Percentiles rank a stretch among this genome's conserved stretches.
These are phyloP conservation scores for Salix udensis DNA, from an alignment of 345 rosid species.

Conservation along the genomic window DNA sequence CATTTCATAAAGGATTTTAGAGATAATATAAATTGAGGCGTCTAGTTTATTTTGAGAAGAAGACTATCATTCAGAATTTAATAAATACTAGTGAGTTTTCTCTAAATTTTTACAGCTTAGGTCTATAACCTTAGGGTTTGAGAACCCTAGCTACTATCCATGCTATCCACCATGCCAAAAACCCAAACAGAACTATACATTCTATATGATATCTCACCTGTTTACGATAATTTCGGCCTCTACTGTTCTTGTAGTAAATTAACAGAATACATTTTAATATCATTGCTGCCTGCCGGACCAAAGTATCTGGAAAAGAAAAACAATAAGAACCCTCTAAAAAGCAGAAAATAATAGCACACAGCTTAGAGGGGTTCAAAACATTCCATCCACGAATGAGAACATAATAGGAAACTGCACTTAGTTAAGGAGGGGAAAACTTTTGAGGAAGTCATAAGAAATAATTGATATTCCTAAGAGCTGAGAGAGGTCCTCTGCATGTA, in stretches of 20 bases:
- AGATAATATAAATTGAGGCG: too few species aligned
- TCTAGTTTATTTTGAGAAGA: too few species aligned
- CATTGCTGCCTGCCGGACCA: slow-evolving; percentile 92
- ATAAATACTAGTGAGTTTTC: too few species aligned
- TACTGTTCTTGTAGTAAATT: slow-evolving; percentile 87
- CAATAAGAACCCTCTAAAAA: slow-evolving; percentile 5
- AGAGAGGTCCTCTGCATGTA: neutral
- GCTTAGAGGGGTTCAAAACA: neutral
- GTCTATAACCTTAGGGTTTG: too few species aligned
- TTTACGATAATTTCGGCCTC: slow-evolving; percentile 89
- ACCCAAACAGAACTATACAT: neutral
- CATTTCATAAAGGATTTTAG: too few species aligned
- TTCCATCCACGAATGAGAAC: neutral
- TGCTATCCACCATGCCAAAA: neutral
- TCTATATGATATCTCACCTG: slow-evolving; percentile 52
- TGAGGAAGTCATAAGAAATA: neutral
- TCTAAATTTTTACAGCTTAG: too few species aligned
- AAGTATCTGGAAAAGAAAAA: slow-evolving; percentile 61
- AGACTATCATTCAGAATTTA: too few species aligned
- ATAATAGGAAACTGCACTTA: neutral
- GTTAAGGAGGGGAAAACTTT: neutral
- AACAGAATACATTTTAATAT: slow-evolving; percentile 75
- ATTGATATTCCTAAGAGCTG: neutral
- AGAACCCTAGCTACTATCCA: too few species aligned
- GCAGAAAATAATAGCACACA: neutral